These are phyloP conservation scores for Trichodelitschia bisporula DNA, from an alignment of 495 filamentous ascomycete genomes.

Conservation along the genomic window DNA sequence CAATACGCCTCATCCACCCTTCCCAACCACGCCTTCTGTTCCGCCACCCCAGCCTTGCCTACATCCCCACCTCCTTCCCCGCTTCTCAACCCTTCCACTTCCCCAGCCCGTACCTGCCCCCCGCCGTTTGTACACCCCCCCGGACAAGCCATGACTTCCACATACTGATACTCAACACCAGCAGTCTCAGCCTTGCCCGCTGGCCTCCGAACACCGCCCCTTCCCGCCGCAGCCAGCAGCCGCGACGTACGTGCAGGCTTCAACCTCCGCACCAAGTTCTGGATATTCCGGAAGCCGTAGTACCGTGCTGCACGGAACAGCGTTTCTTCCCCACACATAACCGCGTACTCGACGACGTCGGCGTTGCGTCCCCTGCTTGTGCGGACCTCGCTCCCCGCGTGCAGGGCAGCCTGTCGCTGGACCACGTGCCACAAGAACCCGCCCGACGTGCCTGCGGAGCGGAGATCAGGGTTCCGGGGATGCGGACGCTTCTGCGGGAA, in stretches of 20 bases:
- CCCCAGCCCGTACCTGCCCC: constrained; percentile 76
- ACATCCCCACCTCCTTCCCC: constrained; percentile 9
- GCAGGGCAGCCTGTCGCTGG: constrained; percentile 28
- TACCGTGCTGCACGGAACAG: constrained; percentile 69
- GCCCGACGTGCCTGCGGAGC: constrained; percentile 48
- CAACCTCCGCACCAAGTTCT: constrained; percentile 75
- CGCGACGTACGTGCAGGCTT: constrained; percentile 53
- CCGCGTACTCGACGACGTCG: constrained; percentile 63
- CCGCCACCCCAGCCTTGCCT: constrained; percentile 34
- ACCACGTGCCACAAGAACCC: constrained; percentile 74
- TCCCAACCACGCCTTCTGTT: constrained; percentile 68
- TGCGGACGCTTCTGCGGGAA: constrained; percentile 23
- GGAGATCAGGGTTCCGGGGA: constrained; percentile 8
- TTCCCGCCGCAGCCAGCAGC: constrained; percentile 29
- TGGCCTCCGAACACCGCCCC: constrained; percentile 1
- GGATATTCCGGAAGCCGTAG: constrained; percentile 94
- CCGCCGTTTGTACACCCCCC: constrained; percentile 95
- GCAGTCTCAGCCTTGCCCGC: background rate
- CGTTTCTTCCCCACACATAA: constrained; percentile 19
- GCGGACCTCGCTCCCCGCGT: constrained; percentile 36
- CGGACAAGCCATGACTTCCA: constrained; percentile 97
- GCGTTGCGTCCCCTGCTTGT: constrained; percentile 60
- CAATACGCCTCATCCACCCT: constrained; percentile 88
- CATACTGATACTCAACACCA: constrained; percentile 42
- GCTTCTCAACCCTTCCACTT: constrained; percentile 36